Conservation (phyloP, 768 basidiomycete species). For the Boletellus emodensis region DNA sequence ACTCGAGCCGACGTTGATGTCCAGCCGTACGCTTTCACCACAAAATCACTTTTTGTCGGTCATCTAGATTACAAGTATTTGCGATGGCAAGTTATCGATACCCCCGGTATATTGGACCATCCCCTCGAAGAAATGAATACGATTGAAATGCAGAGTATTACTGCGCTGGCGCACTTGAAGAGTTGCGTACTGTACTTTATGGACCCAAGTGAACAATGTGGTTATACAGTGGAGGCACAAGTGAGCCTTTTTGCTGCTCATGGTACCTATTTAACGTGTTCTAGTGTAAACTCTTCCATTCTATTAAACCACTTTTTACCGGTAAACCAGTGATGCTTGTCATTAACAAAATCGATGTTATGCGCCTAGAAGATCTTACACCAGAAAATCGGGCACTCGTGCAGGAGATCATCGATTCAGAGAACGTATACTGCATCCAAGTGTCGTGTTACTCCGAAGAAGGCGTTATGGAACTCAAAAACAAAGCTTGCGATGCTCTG, state of each 20-base stretch:
- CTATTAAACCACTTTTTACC: conserved; percentile 95
- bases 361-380: conserved; percentile 77
- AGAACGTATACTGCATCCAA: conserved; percentile 72
- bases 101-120: conserved; percentile 96
- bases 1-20: conserved; percentile 99
- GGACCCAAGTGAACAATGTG: conserved; percentile 98
- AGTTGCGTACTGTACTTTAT: conserved; percentile 96
- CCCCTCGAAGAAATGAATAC: conserved; percentile 99
- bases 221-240: conserved; percentile 95
- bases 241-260: conserved; percentile 39
- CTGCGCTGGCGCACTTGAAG: conserved; percentile 94
- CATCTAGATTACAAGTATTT: conserved; percentile 99
- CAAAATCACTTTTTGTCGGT: conserved; percentile 96
- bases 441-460: conserved; percentile 96
- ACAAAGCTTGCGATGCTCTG: conserved; percentile 91
- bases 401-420: conserved; percentile 77
- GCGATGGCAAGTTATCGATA: conserved; percentile 99
- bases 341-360: conserved; percentile 97
- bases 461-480: conserved; percentile 96
- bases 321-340: conserved; percentile 93
- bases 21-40: conserved; percentile 99
- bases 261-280: not conserved
- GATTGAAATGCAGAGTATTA: conserved; percentile 99
- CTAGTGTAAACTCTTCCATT: conserved; percentile 97
- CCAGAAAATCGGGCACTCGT: conserved; percentile 75